Percentiles rank a stretch among this genome's conserved stretches.
Evolutionary conservation across 192 early-diverging fungal genomes (phyloP).

Genomic region (Rhizoclosmatium sp.): DNA sequence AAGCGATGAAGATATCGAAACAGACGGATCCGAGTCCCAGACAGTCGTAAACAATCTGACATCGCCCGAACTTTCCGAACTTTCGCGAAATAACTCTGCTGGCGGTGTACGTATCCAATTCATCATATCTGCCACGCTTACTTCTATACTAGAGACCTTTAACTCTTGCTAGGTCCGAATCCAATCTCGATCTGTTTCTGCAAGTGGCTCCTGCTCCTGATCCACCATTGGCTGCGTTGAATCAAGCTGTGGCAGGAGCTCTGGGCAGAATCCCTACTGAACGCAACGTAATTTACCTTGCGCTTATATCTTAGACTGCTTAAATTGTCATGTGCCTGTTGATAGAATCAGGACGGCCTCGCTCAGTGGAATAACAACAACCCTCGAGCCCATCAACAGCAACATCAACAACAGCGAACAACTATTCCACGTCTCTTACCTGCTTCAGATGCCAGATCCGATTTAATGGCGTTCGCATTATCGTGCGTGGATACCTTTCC

Average conservation of each 20-base stretch:
- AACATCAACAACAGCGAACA: not conserved
- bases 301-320: not conserved
- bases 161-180: not conserved
- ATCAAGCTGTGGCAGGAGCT: not conserved
- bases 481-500: too few species aligned
- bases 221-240: not conserved
- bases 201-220: not conserved
- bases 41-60: too few species aligned
- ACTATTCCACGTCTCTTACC: not conserved
- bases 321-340: not conserved
- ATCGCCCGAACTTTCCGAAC: too few species aligned
- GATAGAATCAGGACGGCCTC: not conserved
- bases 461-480: too few species aligned
- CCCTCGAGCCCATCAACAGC: constrained; percentile 7
- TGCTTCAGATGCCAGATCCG: not conserved
- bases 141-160: too few species aligned
- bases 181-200: not conserved
- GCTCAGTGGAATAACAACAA: not conserved
- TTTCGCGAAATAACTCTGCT: too few species aligned
- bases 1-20: too few species aligned
- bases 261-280: not conserved
- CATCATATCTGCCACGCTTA: too few species aligned
- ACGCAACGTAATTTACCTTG: not conserved
- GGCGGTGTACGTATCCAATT: too few species aligned
- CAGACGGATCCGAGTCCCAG: too few species aligned